These are phyloP conservation scores for Wickerhamomyces subpelliculosus DNA, from an alignment of 805 yeast genomes.

Conservation along the genomic window DNA sequence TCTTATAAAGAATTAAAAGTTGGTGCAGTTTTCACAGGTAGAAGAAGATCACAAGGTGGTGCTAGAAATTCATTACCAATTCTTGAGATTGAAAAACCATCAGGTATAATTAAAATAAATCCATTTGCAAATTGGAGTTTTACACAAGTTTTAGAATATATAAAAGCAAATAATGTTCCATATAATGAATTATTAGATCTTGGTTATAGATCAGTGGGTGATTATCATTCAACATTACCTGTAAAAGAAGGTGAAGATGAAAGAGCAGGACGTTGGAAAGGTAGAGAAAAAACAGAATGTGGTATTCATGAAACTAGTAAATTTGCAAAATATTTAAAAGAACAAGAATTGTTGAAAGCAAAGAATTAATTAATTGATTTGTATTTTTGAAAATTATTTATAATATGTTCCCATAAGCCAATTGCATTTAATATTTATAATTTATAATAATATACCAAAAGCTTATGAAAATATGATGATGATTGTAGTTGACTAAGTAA, in stretches of 20 bases:
- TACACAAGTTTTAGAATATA: constrained; percentile 59
- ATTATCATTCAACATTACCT: constrained; percentile 90
- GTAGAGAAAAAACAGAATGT: constrained; percentile 86
- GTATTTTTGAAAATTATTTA: too few relatives aligned
- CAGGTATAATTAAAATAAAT: constrained; percentile 77
- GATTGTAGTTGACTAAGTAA: too few relatives aligned
- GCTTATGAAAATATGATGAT: too few relatives aligned
- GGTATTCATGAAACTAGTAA: constrained; percentile 84
- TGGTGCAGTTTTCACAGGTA: constrained; percentile 86
- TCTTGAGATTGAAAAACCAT: constrained; percentile 64
- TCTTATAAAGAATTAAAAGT: constrained; percentile 71
- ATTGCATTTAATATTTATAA: too few relatives aligned
- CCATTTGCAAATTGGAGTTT: constrained; percentile 85
- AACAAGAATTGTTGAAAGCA: constrained; percentile 3
- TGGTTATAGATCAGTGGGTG: constrained; percentile 91
- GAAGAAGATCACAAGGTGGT: constrained; percentile 88
- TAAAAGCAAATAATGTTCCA: constrained; percentile 69
- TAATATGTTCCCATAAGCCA: too few relatives aligned
- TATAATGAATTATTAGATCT: constrained; percentile 76
- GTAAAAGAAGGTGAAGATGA: constrained; percentile 91
- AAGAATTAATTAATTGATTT: background rate
- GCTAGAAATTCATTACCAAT: constrained; percentile 65
- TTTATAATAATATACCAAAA: too few relatives aligned
- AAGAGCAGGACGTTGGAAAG: constrained; percentile 96
- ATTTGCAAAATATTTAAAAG: constrained; percentile 53